phyloP scores from a whole-genome alignment of 1,284 basidiomycete genomes.

The Gastroboletus turbinatus region DNA sequence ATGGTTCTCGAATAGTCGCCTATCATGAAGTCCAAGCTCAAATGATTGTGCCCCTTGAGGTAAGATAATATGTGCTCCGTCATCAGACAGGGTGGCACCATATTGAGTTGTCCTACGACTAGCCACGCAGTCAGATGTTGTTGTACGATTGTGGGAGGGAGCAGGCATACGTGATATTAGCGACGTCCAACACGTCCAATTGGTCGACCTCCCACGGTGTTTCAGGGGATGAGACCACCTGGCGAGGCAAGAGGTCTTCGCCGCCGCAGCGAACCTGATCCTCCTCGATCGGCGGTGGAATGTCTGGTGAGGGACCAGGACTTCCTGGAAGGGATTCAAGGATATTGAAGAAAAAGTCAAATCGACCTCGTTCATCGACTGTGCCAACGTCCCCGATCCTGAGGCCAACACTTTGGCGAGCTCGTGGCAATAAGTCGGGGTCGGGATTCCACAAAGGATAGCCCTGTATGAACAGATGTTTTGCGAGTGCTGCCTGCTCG shows the following conservation, averaged over 20 bases:
- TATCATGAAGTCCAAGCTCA: neutral
- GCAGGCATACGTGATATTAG: neutral
- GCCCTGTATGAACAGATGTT: neutral
- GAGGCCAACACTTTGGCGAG: neutral
- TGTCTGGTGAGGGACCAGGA: too few relatives aligned
- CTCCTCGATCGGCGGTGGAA: neutral
- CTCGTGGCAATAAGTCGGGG: neutral
- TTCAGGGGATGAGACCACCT: neutral
- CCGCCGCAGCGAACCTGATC: neutral
- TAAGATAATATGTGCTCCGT: slow-evolving; percentile 3
- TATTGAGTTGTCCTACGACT: neutral
- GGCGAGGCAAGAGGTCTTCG: neutral
- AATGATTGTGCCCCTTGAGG: neutral
- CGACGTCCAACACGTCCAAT: neutral
- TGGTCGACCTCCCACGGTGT: neutral
- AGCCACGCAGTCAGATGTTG: neutral
- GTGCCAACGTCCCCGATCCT: slow-evolving; percentile 5
- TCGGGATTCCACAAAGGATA: slow-evolving; percentile 6
- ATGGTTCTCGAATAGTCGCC: neutral
- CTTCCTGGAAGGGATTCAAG: neutral
- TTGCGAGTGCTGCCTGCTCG: neutral
- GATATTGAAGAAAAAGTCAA: slow-evolving; percentile 4
- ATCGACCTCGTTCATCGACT: neutral
- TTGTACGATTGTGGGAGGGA: neutral
- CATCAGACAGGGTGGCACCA: neutral